Percentiles rank a stretch among this genome's conserved stretches.
phyloP scores from a whole-genome alignment of 2,329 filamentous ascomycete species.

The Hymenoscyphus repandus region DNA sequence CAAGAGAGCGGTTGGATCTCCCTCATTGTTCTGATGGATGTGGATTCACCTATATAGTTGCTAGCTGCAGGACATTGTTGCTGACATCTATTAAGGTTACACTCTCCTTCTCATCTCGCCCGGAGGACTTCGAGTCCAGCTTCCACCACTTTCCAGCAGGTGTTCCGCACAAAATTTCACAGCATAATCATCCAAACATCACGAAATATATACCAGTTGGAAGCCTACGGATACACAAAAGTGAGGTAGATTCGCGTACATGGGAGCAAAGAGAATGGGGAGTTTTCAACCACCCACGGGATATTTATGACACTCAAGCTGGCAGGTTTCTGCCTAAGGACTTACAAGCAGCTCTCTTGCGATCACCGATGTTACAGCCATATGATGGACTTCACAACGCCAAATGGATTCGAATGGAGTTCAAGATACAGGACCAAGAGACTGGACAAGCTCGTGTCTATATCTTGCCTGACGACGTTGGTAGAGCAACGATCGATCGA shows the following conservation, averaged over 20 bases:
- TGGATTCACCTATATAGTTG: no score
- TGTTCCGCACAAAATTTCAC: not conserved
- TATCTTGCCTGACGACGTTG: slow-evolving; percentile 61
- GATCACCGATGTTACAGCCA: slow-evolving; percentile 9
- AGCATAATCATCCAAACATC: slow-evolving; percentile 18
- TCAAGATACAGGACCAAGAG: slow-evolving; percentile 17
- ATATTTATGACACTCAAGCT: not conserved
- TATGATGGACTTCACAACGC: slow-evolving; percentile 18
- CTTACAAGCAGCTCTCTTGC: slow-evolving; percentile 20
- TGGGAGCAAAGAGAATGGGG: slow-evolving; percentile 17
- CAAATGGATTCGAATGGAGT: slow-evolving; percentile 30
- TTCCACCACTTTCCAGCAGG: slow-evolving; percentile 3
- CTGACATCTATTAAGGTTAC: no score
- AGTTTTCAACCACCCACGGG: slow-evolving; percentile 16
- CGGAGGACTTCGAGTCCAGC: slow-evolving; percentile 2
- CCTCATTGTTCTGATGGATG: no score
- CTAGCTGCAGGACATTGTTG: no score
- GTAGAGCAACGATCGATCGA: slow-evolving; percentile 47
- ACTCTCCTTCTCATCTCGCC: no score
- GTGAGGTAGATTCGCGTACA: slow-evolving; percentile 2
- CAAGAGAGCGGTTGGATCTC: no score
- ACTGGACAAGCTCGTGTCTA: slow-evolving; percentile 47
- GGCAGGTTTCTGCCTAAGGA: slow-evolving; percentile 8
- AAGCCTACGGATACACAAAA: slow-evolving; percentile 19
- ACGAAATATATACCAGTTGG: slow-evolving; percentile 26